phyloP scores from a whole-genome alignment of 2,329 filamentous ascomycete genomes.

The Arthrocladium fulminans region DNA sequence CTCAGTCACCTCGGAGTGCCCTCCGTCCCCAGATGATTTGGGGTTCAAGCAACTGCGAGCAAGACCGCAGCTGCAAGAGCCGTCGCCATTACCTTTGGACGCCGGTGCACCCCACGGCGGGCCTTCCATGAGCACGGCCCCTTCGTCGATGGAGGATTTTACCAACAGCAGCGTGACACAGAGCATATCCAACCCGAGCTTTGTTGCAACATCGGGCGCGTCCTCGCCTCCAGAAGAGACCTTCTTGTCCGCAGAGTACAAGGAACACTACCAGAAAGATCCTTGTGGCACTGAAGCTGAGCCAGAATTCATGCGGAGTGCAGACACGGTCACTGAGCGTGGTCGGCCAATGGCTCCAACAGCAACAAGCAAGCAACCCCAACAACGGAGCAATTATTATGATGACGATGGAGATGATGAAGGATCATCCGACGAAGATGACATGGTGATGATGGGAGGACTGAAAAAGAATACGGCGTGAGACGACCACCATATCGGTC shows the following conservation, averaged over 20 bases:
- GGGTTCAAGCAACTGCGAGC: conserved; percentile 13
- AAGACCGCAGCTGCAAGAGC: conserved; percentile 8
- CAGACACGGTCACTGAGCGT: conserved; percentile 21
- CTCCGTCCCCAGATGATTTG: conserved; percentile 26
- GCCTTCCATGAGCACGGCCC: conserved; percentile 38
- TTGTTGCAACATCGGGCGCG: conserved; percentile 38
- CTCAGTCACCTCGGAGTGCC: conserved; percentile 18
- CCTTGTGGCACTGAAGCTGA: conserved; percentile 9
- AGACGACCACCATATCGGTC: not conserved
- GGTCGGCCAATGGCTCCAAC: conserved; percentile 8
- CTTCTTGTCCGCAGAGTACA: conserved; percentile 28
- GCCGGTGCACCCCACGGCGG: conserved; percentile 11
- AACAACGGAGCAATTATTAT: conserved; percentile 13
- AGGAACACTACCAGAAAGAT: conserved; percentile 8
- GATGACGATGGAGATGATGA: conserved; percentile 15
- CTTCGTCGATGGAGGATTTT: conserved; percentile 39
- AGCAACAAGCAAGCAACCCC: conserved; percentile 13
- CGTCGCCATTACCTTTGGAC: conserved; percentile 7
- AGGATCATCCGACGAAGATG: conserved; percentile 19
- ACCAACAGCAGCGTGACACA: conserved; percentile 40
- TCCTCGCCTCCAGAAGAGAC: conserved; percentile 38
- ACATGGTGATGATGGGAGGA: conserved; percentile 18
- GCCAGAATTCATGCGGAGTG: conserved; percentile 22
- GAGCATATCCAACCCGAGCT: conserved; percentile 40
- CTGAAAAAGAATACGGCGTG: conserved; percentile 10